Conservation (phyloP, 805 yeast species). For the Cyberlindnera galapagoensis region DNA sequence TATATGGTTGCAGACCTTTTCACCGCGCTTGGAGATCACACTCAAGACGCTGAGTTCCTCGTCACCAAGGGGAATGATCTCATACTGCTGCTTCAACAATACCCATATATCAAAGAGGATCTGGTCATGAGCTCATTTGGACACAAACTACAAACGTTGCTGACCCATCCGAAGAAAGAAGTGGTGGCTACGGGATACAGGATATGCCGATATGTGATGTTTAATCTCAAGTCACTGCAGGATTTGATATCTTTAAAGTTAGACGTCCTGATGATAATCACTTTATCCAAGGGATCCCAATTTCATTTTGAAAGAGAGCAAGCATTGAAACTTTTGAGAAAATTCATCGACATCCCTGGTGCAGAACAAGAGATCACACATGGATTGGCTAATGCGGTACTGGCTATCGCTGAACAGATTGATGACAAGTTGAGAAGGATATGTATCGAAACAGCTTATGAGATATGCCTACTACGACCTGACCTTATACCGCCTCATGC, state of each 20-base stretch:
- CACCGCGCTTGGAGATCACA: slow-evolving; percentile 47
- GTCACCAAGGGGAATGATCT: slow-evolving; percentile 62
- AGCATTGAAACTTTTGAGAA: slow-evolving; percentile 65
- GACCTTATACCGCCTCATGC: slow-evolving; percentile 33
- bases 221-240: slow-evolving; percentile 47
- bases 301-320: slow-evolving; percentile 63
- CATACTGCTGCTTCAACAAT: slow-evolving; percentile 44
- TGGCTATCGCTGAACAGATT: slow-evolving; percentile 51
- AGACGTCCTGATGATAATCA: slow-evolving; percentile 55
- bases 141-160: slow-evolving; percentile 50
- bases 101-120: slow-evolving; percentile 60
- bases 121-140: slow-evolving; percentile 53
- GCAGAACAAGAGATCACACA: slow-evolving; percentile 49
- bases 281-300: slow-evolving; percentile 54
- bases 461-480: slow-evolving; percentile 40
- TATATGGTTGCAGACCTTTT: slow-evolving; percentile 61
- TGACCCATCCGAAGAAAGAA: slow-evolving; percentile 50
- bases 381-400: slow-evolving; percentile 63
- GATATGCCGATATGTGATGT: slow-evolving; percentile 58
- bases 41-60: slow-evolving; percentile 41
- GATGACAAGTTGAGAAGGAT: slow-evolving; percentile 45
- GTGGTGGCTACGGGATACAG: slow-evolving; percentile 74
- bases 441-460: slow-evolving; percentile 49
- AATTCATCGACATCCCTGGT: slow-evolving; percentile 45
- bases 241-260: slow-evolving; percentile 47